Evolutionary conservation across 345 rosid species (phyloP), one percentile per base, ranked within the genome.

Genomic region (Limnanthes douglasii): DNA sequence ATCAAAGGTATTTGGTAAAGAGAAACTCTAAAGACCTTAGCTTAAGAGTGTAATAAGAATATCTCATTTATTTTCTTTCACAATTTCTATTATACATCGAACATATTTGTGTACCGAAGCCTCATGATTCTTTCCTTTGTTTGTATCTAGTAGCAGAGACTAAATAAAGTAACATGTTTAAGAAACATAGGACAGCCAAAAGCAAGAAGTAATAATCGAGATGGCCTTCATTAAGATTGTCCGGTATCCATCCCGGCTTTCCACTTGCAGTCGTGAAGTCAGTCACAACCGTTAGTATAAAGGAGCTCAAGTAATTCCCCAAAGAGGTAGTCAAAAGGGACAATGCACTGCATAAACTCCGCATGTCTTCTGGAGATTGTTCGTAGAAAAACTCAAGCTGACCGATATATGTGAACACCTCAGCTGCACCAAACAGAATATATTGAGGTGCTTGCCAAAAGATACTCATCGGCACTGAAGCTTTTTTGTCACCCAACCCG

Each of bases 151-250:
- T 39, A n/a, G 64, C 57, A 41, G 58, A 46, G 11, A 46, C 38
- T 18, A 41, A 8, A 34, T 59, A 59, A 11, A 47, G 13, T 15
- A 52, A 2, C 54, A 51, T 46, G 45, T 59, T 59, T 0, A 37
- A 3, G 12, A 52, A 2, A 43, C 64, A 46, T 5, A 59, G 53
- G 8, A 48, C 59, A 9, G 59, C 64, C 22, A 59, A 15, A 15
- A 59, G 50, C 59, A 58, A 59, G 53, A 59, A 59, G 37, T 24
- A 59, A 19, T 59, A 59, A 46, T 59, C 64, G 1, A 59, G 53
- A 42, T 59, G 64, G 3, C 64, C 64, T 37, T 46, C 14, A 6
- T 59, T 59, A n/a, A n/a, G n/a, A n/a, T n/a, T n/a, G n/a, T n/a
- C n/a, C n/a, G n/a, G n/a, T n/a, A n/a, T n/a, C n/a, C n/a, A n/a